A percentile compares a stretch with the other conserved stretches of the same genome.
Evolutionary conservation across 352 stramenopile genomes (phyloP).

Genomic region (Globisporangium cystogenes): DNA sequence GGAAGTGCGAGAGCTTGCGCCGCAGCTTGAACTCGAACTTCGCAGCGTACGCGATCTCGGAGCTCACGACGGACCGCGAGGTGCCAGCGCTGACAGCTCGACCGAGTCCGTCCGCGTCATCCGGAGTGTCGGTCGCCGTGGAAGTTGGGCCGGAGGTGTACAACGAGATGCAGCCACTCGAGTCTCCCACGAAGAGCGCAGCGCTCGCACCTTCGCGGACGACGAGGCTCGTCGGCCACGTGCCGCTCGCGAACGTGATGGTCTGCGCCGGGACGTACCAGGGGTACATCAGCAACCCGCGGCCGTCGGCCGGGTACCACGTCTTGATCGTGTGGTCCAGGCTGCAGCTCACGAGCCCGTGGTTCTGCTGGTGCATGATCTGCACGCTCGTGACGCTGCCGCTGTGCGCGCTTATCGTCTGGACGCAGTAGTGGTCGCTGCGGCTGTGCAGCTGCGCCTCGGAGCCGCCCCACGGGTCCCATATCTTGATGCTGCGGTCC

Average conservation of each 20-base stretch:
- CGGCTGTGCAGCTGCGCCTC: slow-evolving; percentile 32
- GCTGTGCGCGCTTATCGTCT: slow-evolving; percentile 54
- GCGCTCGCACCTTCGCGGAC: slow-evolving; percentile 35
- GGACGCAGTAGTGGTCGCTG: slow-evolving; percentile 40
- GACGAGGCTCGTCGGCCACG: slow-evolving; percentile 54
- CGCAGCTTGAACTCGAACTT: slow-evolving; percentile 54
- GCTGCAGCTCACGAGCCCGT: slow-evolving; percentile 63
- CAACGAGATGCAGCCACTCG: slow-evolving; percentile 47
- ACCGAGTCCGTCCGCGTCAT: not conserved
- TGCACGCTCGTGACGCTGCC: slow-evolving; percentile 47
- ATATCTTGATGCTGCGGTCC: slow-evolving; percentile 67
- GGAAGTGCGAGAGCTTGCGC: slow-evolving; percentile 55
- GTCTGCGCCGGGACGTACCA: slow-evolving; percentile 60
- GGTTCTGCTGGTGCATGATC: slow-evolving; percentile 35
- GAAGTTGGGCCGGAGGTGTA: slow-evolving; percentile 25
- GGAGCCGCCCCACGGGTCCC: slow-evolving; percentile 51
- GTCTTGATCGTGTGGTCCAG: slow-evolving; percentile 64
- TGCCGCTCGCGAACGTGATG: slow-evolving; percentile 40
- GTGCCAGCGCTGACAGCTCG: not conserved
- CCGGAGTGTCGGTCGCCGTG: slow-evolving; percentile 8
- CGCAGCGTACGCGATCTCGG: slow-evolving; percentile 8
- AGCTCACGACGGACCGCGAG: not conserved
- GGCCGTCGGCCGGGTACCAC: slow-evolving; percentile 52
- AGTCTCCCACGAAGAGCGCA: slow-evolving; percentile 62
- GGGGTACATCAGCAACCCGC: slow-evolving; percentile 57